phyloP scores from a whole-genome alignment of 73 alveolate genomes.

The Symbiodinium pilosum region DNA sequence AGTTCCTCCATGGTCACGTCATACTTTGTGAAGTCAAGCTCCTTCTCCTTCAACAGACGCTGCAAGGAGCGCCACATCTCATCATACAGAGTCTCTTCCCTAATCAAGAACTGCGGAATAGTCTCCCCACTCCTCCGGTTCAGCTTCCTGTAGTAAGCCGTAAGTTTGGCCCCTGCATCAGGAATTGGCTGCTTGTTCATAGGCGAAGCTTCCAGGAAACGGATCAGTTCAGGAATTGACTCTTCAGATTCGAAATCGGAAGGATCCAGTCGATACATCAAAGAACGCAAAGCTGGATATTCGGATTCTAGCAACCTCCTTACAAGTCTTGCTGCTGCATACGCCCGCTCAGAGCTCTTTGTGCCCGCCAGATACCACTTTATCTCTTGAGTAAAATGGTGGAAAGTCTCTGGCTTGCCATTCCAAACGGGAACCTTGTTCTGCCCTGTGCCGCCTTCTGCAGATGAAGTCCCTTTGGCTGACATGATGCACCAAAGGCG shows the following conservation, averaged over 20 bases:
- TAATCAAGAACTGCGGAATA: constrained; percentile 21
- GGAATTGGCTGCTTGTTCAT: constrained; percentile 57
- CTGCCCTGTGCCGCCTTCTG: no score
- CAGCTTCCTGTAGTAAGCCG: constrained; percentile 15
- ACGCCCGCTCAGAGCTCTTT: not conserved
- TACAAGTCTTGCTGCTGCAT: not conserved
- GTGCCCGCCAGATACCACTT: not conserved
- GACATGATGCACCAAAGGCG: no score
- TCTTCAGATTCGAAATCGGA: not conserved
- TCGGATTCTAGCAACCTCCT: not conserved
- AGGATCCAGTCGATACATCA: constrained; percentile 24
- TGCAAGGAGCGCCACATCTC: not conserved
- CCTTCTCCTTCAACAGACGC: constrained; percentile 2
- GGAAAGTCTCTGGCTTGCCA: constrained; percentile 6
- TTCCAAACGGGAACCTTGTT: constrained; percentile 32
- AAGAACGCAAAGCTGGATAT: no score
- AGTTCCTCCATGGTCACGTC: not conserved
- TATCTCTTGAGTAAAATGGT: not conserved
- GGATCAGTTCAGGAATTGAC: not conserved
- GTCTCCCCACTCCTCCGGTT: not conserved
- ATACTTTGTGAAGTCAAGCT: not conserved
- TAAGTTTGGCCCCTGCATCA: constrained; percentile 34
- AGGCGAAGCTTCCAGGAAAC: not conserved
- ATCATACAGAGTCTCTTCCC: not conserved
- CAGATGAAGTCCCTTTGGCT: no score